Evolutionary conservation across 2,329 filamentous ascomycete genomes (phyloP).

Genomic region (Daldinia eschscholtzii): DNA sequence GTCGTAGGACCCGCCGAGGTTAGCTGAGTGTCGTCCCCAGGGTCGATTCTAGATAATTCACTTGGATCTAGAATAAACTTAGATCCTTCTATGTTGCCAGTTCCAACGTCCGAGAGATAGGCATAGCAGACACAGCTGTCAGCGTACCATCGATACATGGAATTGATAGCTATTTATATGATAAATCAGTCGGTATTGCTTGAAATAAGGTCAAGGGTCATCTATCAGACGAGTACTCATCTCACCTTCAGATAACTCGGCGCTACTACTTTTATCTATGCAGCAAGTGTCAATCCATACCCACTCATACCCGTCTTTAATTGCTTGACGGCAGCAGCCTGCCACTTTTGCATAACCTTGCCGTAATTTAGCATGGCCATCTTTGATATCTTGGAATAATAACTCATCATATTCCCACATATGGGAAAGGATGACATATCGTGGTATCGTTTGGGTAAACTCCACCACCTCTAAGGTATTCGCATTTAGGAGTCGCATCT

Average conservation of each 20-base stretch:
- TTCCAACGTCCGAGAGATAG: slow-evolving; percentile 24
- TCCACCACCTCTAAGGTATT: background rate
- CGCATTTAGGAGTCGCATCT: background rate
- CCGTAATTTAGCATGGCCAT: slow-evolving; percentile 11
- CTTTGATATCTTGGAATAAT: slow-evolving; percentile 30
- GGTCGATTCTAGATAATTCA: background rate
- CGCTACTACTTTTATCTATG: slow-evolving; percentile 38
- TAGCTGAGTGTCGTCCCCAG: background rate
- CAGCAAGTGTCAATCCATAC: slow-evolving; percentile 40
- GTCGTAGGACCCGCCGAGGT: background rate
- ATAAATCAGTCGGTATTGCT: background rate
- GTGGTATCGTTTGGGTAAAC: background rate
- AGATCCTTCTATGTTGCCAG: background rate
- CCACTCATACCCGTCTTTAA: slow-evolving; percentile 14
- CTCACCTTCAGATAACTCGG: slow-evolving; percentile 30
- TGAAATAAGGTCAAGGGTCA: background rate
- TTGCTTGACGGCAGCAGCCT: slow-evolving; percentile 29
- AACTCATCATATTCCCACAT: slow-evolving; percentile 34
- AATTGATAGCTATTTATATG: slow-evolving; percentile 29
- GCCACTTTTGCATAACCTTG: slow-evolving; percentile 33
- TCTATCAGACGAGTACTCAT: background rate
- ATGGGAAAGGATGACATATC: slow-evolving; percentile 35
- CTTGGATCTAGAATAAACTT: background rate
- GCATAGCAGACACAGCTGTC: slow-evolving; percentile 23
- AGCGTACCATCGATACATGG: slow-evolving; percentile 36